Base-by-base conservation (phyloP, 23 red algal genomes). In the Pyropia yezoensis region DNA sequence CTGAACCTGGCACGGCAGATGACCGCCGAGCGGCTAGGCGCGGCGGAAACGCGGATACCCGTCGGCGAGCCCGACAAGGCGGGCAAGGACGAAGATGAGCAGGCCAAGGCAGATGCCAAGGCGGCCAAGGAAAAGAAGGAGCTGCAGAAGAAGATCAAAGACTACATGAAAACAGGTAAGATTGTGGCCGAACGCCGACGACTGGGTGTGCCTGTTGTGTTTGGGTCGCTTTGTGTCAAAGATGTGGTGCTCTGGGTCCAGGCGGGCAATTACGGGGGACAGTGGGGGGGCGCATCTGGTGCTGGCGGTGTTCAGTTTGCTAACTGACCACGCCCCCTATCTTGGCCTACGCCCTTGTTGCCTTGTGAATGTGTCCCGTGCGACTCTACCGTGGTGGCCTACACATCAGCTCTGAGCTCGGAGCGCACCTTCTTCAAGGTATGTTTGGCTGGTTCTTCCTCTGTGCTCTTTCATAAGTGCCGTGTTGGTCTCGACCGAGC, bases 91-190 rank as follows among this genome's bases (percentile, higher is more conserved):
- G 27, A 1, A 1, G 27, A 61, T 25, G 27, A 8, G 6, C 4
- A 8, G 12, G 27, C 24, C 4, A 61, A 61, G 57, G 27, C 3
- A 9, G 27, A 61, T 3, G 27, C 24, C 24, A 61, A 14, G 57
- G 27, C 24, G 57, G 57, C 24, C 24, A 29, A 61, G 57, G 57
- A 61, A 9, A 61, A 61, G 57, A 61, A 61, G 57, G 27, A 61
- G 57, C 24, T 26, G 57, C 24, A 61, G 11, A 61, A 61, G 57
- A 61, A 61, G 57, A 61, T 61, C 39, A 47, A 47, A 13, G 39
- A 47, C 9, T 47, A 47, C 24, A 61, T 61, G 57, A 61, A 26
- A 9, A 61, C 27, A 1, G 27, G 27, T 61, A 29, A 6, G n/a
- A n/a, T n/a, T 6, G 21, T 22, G 6, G 21, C 55, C 2, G 24